These are phyloP conservation scores for Arachis stenosperma DNA, from an alignment of 306 rosid species.

Conservation along the genomic window DNA sequence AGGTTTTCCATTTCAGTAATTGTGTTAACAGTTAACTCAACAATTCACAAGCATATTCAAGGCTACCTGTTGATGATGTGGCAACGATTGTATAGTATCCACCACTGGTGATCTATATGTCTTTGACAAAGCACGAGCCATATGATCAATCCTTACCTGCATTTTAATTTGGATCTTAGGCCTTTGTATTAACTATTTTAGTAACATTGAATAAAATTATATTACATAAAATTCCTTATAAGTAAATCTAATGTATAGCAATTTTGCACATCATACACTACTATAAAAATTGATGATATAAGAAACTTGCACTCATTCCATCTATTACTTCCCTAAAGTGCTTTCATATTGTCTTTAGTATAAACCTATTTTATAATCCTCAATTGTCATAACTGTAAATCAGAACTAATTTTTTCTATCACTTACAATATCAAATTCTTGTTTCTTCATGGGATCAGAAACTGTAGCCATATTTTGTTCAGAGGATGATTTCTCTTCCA, in stretches of 20 bases:
- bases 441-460: conserved; percentile 40
- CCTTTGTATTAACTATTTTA: neutral
- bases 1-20: neutral
- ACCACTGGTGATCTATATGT: conserved; percentile 79
- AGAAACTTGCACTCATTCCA: neutral
- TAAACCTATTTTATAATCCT: neutral
- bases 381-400: neutral
- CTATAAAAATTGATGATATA: neutral
- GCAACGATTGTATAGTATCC: conserved; percentile 88
- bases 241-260: no score
- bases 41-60: conserved; percentile 8
- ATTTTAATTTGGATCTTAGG: conserved; percentile 41
- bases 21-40: neutral
- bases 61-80: conserved; percentile 95
- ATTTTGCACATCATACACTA: no score
- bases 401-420: conserved; percentile 3
- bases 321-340: conserved; percentile 11
- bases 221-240: no score
- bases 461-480: conserved; percentile 45
- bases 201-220: no score
- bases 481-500: conserved; percentile 47
- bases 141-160: conserved; percentile 85
- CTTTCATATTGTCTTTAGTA: neutral
- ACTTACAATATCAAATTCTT: conserved; percentile 64
- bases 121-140: conserved; percentile 88